Evolutionary conservation across 2,329 filamentous ascomycete genomes (phyloP).

Genomic region (Talaromyces funiculosus): DNA sequence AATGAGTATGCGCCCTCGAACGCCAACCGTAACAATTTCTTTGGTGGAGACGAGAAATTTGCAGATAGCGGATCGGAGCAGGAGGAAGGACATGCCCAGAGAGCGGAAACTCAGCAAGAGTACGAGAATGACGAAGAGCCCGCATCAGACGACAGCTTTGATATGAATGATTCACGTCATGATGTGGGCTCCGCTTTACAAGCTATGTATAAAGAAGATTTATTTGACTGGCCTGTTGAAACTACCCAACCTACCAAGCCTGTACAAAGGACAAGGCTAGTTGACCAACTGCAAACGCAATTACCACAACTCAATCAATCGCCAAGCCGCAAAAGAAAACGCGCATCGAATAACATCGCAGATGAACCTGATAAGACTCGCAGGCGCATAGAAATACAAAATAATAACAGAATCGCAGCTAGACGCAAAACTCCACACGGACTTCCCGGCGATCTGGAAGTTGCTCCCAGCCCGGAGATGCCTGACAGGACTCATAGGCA

Average conservation of each 20-base stretch:
- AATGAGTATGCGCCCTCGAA: background rate
- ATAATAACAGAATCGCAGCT: background rate
- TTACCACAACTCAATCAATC: background rate
- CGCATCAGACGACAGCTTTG: background rate
- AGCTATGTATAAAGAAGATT: no score
- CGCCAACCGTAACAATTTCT: background rate
- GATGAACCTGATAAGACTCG: background rate
- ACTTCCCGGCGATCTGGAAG: background rate
- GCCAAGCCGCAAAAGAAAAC: background rate
- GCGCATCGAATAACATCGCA: background rate
- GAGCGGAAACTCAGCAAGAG: background rate
- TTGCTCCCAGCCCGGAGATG: background rate
- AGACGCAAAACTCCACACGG: background rate
- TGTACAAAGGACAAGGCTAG: background rate
- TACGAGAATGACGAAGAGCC: background rate
- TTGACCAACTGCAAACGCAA: background rate
- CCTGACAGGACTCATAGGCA: background rate
- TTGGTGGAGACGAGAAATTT: background rate
- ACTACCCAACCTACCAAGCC: background rate
- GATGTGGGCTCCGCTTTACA: background rate
- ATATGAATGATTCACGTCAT: background rate
- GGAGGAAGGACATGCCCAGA: background rate
- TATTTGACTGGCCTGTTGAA: background rate
- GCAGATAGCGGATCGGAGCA: background rate
- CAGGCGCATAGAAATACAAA: background rate